Evolutionary conservation across 805 yeast genomes (phyloP), one percentile per base, ranked within the genome.

Genomic region (Monosporozyma siamensis): DNA sequence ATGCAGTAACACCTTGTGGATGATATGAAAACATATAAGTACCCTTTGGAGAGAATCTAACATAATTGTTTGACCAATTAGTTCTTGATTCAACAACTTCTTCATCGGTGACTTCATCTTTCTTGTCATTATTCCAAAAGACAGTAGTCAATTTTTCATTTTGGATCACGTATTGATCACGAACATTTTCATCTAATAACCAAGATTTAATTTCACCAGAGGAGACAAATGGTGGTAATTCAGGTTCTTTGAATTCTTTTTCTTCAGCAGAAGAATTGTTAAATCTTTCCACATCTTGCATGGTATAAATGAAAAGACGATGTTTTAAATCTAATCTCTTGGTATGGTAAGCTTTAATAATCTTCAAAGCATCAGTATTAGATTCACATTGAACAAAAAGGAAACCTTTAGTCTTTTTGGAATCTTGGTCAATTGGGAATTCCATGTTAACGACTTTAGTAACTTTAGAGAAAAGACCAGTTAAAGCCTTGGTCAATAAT

Each of bases 321-420:
- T 92, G 99, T 65, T 86, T 89, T 50, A 84, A 83, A 69, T 92
- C 98, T 57, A 92, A 75, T 63, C 88, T 88, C 71, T 88, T 89
- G 56, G 88, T 85, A 66, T 90, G 80, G 62, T 85, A 76, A 49
- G 77, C 75, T 61, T 78, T 80, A 55, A 89, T 80, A 38, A 95
- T 95, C 46, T 78, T 77, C 42, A 72, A 78, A 39, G 92, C 97
- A 61, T 71, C 72, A 40, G 73, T 75, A 2, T 75, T 69, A 37
- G 75, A 70, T 50, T 73, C 81, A 65, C 77, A 89, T 68, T 89
- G 95, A 41, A 89, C 82, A 54, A 92, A 90, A 44, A 81, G 74
- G 59, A 73, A 84, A 10, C 98, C 98, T 61, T 81, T 83, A 44
- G 95, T 80, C 65, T 76, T 80, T 30, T 87, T 89, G 48, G 75